Evolutionary conservation across 306 rosid species (phyloP).

Genomic region (Boehmeria nivea): DNA sequence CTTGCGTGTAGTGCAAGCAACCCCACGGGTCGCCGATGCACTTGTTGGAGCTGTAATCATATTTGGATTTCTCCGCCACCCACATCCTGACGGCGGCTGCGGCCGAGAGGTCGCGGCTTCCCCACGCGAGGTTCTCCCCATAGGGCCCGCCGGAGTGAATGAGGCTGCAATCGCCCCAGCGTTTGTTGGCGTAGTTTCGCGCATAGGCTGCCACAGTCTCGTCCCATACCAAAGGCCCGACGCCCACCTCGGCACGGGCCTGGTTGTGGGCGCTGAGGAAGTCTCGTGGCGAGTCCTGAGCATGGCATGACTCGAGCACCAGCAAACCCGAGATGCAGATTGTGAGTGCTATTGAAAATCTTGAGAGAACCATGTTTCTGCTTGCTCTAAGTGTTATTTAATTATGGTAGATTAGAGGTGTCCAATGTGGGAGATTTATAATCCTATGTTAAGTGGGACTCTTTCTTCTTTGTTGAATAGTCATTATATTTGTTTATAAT

Average conservation of each 20-base stretch:
- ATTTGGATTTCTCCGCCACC: conserved; percentile 30
- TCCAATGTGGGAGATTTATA: no score
- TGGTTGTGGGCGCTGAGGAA: conserved; percentile 26
- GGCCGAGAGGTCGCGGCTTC: conserved; percentile 17
- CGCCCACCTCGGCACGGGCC: conserved; percentile 32
- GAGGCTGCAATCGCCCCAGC: not conserved
- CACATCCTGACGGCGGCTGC: conserved; percentile 31
- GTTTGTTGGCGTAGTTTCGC: conserved; percentile 10
- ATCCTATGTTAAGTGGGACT: no score
- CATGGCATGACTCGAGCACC: not conserved
- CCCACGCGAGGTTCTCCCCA: conserved; percentile 23
- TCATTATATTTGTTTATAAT: no score
- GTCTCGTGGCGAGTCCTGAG: conserved; percentile 16
- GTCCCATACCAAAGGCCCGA: conserved; percentile 28
- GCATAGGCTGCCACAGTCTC: conserved; percentile 18
- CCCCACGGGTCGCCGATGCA: conserved; percentile 17
- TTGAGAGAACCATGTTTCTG: not conserved
- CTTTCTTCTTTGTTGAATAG: no score
- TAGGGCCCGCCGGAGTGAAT: conserved; percentile 13
- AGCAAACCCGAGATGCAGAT: not conserved
- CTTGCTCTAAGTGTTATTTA: no score
- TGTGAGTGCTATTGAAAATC: not conserved
- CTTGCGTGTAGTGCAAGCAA: conserved; percentile 45
- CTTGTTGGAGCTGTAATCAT: conserved; percentile 24
- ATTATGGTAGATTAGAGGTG: no score